Conservation (phyloP, 2,329 filamentous ascomycete genomes). For the Penicillium digitatum region DNA sequence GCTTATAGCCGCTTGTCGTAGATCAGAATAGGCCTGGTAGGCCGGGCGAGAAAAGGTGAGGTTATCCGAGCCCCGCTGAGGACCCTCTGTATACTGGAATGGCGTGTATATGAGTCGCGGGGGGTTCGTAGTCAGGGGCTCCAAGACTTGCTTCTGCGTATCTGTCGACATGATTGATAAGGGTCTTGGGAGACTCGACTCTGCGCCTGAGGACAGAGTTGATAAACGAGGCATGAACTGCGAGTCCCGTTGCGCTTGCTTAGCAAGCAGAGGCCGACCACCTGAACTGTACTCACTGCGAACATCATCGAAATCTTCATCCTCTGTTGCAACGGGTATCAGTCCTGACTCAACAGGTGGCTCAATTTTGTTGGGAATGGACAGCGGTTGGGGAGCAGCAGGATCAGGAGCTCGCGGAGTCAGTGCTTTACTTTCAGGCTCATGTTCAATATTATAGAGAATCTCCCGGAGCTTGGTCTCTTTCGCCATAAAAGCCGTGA, state of each 20-base stretch:
- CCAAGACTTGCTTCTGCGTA: constrained; percentile 21
- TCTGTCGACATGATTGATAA: constrained; percentile 16
- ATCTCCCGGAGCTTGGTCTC: constrained; percentile 48
- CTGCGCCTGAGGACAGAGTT: constrained; percentile 4
- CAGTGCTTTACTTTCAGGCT: constrained; percentile 25
- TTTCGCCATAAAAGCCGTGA: constrained; percentile 49
- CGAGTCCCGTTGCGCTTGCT: constrained; percentile 15
- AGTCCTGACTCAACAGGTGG: constrained; percentile 30
- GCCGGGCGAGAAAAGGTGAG: constrained; percentile 40
- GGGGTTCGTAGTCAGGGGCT: constrained; percentile 36
- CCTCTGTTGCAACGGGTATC: constrained; percentile 29
- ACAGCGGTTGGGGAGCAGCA: constrained; percentile 2
- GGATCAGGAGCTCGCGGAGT: constrained; percentile 10
- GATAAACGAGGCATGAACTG: constrained; percentile 15
- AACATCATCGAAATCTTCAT: constrained; percentile 21
- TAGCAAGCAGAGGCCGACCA: constrained; percentile 47
- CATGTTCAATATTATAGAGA: constrained; percentile 48
- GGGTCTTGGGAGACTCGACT: neutral
- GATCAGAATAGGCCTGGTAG: constrained; percentile 47
- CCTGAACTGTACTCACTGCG: constrained; percentile 50
- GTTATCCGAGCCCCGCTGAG: constrained; percentile 41
- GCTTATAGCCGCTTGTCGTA: constrained; percentile 45
- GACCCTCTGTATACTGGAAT: constrained; percentile 44
- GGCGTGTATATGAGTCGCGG: constrained; percentile 44
- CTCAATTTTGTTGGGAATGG: constrained; percentile 9